A percentile compares a stretch with the other conserved stretches of the same genome.
Conservation (phyloP, 129 eudicot species). For the Flaveria trinervia region DNA sequence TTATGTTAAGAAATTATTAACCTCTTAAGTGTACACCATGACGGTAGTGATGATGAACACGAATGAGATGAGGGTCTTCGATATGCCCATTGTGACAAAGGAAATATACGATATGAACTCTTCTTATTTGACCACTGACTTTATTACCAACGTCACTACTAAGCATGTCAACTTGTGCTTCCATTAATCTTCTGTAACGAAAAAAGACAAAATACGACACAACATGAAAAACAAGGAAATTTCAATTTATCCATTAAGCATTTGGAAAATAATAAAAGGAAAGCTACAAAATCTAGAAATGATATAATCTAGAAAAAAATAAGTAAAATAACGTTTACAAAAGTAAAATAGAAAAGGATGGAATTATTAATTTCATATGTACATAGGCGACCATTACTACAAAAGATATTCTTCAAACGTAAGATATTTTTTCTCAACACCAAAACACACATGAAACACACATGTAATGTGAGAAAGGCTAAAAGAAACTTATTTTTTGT, state of each 20-base stretch:
- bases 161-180: slow-evolving; percentile 32
- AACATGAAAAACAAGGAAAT: neutral
- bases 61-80: slow-evolving; percentile 73
- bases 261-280: neutral
- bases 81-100: slow-evolving; percentile 57
- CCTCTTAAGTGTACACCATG: slow-evolving; percentile 62
- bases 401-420: neutral
- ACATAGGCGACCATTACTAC: neutral
- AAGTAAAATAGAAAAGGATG: neutral
- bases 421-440: neutral
- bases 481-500: neutral
- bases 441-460: slow-evolving; percentile 10
- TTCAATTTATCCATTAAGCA: too few species aligned
- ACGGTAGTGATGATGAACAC: slow-evolving; percentile 51
- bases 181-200: slow-evolving; percentile 50
- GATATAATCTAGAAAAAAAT: neutral
- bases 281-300: neutral
- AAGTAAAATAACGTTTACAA: too few species aligned
- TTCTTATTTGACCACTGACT: slow-evolving; percentile 45
- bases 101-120: slow-evolving; percentile 60
- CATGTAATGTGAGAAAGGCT: neutral
- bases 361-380: neutral
- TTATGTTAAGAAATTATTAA: neutral
- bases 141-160: slow-evolving; percentile 4
- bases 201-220: neutral